Conservation (phyloP, 495 filamentous ascomycete species). For the Platismatia glauca region DNA sequence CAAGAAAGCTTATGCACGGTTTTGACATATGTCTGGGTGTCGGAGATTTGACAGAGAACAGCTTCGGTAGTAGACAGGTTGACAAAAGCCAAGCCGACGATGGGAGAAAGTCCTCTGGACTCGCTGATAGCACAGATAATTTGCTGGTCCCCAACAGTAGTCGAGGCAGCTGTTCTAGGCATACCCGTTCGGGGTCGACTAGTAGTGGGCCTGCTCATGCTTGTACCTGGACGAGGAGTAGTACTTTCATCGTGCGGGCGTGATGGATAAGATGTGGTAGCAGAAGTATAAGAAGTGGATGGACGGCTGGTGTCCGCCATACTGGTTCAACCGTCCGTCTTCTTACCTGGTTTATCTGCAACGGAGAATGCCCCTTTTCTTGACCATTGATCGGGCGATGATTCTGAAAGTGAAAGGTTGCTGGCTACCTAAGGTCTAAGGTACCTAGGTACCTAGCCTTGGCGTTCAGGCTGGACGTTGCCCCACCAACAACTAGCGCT, state of each 20-base stretch:
- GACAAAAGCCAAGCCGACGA: slow-evolving; percentile 82
- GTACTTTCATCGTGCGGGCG: slow-evolving; percentile 21
- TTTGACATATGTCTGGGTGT: slow-evolving; percentile 77
- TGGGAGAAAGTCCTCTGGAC: slow-evolving; percentile 72
- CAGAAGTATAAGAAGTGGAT: slow-evolving; percentile 32
- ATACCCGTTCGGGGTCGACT: slow-evolving; percentile 41
- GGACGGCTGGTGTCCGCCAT: slow-evolving; percentile 25
- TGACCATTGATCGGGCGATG: too few relatives aligned
- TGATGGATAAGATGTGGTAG: slow-evolving; percentile 29
- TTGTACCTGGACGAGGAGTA: slow-evolving; percentile 27
- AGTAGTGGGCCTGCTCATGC: slow-evolving; percentile 34
- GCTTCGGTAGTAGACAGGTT: slow-evolving; percentile 77
- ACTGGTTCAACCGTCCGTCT: neutral
- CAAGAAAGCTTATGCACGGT: slow-evolving; percentile 76
- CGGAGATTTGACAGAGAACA: slow-evolving; percentile 81
- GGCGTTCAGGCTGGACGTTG: neutral
- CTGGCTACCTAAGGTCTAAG: too few relatives aligned
- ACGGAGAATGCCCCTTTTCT: too few relatives aligned
- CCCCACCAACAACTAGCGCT: too few relatives aligned
- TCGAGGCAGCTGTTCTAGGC: slow-evolving; percentile 61
- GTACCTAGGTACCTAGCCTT: neutral
- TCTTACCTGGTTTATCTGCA: neutral
- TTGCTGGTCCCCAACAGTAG: slow-evolving; percentile 54
- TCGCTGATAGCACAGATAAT: slow-evolving; percentile 90
- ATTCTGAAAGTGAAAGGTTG: too few relatives aligned